Conservation (phyloP, 352 stramenopile genomes). For the Phytophthora niederhauseri region DNA sequence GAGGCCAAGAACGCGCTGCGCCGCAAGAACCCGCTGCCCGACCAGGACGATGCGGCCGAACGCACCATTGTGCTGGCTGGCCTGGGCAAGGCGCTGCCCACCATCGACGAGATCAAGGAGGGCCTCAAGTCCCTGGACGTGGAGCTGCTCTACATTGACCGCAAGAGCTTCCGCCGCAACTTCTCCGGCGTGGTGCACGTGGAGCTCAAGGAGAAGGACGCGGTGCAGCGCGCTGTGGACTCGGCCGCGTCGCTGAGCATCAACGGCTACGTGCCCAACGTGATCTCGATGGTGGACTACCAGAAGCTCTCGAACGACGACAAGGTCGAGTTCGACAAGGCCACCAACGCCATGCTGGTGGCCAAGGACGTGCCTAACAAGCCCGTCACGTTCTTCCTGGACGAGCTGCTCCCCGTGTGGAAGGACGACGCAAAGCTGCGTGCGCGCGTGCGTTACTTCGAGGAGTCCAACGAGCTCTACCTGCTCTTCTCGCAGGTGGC, state of each 20-base stretch:
- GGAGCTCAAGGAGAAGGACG: constrained; percentile 71
- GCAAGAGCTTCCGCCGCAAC: constrained; percentile 73
- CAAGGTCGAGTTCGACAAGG: constrained; percentile 87
- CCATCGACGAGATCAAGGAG: constrained; percentile 83
- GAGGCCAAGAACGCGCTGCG: constrained; percentile 76
- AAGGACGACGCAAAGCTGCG: constrained; percentile 68
- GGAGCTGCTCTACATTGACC: constrained; percentile 76
- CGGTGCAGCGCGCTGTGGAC: constrained; percentile 55
- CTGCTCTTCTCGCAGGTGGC: constrained; percentile 77
- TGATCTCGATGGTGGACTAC: constrained; percentile 62
- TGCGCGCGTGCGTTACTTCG: constrained; percentile 72
- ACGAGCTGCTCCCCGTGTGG: constrained; percentile 75
- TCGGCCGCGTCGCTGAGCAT: constrained; percentile 64
- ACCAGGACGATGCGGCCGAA: constrained; percentile 62
- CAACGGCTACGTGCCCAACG: constrained; percentile 57
- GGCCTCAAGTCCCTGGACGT: constrained; percentile 56
- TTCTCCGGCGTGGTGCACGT: constrained; percentile 79
- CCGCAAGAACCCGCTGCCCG: constrained; percentile 71
- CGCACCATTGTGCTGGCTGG: constrained; percentile 78
- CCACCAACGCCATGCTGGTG: constrained; percentile 79
- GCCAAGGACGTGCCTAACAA: constrained; percentile 82
- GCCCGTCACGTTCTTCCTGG: constrained; percentile 74
- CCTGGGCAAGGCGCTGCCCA: constrained; percentile 63
- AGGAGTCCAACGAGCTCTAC: constrained; percentile 73
- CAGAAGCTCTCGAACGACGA: constrained; percentile 69